phyloP scores from a whole-genome alignment of 805 yeast species.

The Hanseniaspora taiwanica region DNA sequence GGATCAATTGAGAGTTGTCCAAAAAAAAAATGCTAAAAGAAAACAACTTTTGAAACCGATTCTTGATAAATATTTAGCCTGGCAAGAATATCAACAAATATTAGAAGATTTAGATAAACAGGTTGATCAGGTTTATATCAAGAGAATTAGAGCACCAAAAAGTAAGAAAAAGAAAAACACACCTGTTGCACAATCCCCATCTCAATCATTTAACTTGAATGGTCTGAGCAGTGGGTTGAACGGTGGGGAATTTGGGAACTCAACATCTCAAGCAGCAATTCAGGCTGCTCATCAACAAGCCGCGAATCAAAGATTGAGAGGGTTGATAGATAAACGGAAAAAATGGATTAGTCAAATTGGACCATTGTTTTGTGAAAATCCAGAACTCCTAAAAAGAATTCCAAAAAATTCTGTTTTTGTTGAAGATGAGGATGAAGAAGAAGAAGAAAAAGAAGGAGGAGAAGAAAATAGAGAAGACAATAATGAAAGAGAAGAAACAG shows the following conservation, averaged over 20 bases:
- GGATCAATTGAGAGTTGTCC: conserved; percentile 45
- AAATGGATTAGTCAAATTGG: conserved; percentile 90
- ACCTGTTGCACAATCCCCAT: no score
- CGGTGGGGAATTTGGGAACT: conserved; percentile 4
- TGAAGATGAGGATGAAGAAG: conserved; percentile 27
- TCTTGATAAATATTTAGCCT: conserved; percentile 80
- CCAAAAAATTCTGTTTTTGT: conserved; percentile 50
- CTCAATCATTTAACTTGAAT: no score
- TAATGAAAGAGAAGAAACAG: no score
- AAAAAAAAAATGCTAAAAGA: conserved; percentile 50
- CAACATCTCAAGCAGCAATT: conserved; percentile 23
- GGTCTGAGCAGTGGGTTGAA: conserved; percentile 7
- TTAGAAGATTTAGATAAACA: conserved; percentile 92
- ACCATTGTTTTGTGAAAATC: conserved; percentile 54
- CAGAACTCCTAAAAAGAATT: conserved; percentile 60
- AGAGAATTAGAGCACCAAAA: conserved; percentile 63
- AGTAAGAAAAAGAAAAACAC: conserved; percentile 27
- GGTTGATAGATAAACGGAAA: conserved; percentile 69
- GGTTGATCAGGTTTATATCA: conserved; percentile 84
- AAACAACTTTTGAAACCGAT: conserved; percentile 55
- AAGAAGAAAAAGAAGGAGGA: conserved; percentile 13
- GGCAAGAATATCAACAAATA: conserved; percentile 85
- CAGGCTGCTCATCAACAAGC: conserved; percentile 47
- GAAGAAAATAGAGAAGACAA: no score
- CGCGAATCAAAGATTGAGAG: conserved; percentile 63